phyloP scores from a whole-genome alignment of 106 monocot species.

The Amphibolis antarctica region DNA sequence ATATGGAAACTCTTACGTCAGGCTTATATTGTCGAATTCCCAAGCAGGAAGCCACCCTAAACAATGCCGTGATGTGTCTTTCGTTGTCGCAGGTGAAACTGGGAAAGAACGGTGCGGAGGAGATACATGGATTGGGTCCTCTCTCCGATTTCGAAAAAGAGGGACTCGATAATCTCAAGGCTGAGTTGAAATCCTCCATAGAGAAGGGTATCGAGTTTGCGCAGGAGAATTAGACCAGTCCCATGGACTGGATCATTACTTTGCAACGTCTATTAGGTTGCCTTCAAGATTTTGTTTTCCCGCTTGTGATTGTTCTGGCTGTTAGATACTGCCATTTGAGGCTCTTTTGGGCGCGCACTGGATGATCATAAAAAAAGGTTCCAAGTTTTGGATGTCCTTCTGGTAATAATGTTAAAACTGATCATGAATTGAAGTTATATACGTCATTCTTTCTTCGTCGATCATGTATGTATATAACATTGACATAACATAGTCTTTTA shows the following conservation, averaged over 20 bases:
- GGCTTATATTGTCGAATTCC: too few species aligned
- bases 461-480: too few species aligned
- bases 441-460: too few species aligned
- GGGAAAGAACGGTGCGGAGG: constrained; percentile 72
- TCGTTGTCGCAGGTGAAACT: constrained; percentile 61
- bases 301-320: constrained; percentile 1
- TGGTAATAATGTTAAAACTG: too few species aligned
- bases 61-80: neutral
- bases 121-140: constrained; percentile 54
- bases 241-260: neutral
- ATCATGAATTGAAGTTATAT: too few species aligned
- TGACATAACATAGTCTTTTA: too few species aligned
- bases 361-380: too few species aligned
- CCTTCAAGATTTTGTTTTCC: neutral
- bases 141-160: constrained; percentile 65
- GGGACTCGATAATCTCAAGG: constrained; percentile 56
- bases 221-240: constrained; percentile 19
- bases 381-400: too few species aligned
- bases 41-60: neutral
- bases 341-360: constrained; percentile 2
- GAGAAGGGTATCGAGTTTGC: constrained; percentile 85
- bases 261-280: neutral
- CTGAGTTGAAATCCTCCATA: constrained; percentile 64
- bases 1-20: too few species aligned
- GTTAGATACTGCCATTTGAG: neutral